A percentile compares a stretch with the other conserved stretches of the same genome.
These are phyloP conservation scores for Sphagnum magellanicum DNA, from an alignment of 228 moss, liverwort and hornwort species.

Conservation along the genomic window DNA sequence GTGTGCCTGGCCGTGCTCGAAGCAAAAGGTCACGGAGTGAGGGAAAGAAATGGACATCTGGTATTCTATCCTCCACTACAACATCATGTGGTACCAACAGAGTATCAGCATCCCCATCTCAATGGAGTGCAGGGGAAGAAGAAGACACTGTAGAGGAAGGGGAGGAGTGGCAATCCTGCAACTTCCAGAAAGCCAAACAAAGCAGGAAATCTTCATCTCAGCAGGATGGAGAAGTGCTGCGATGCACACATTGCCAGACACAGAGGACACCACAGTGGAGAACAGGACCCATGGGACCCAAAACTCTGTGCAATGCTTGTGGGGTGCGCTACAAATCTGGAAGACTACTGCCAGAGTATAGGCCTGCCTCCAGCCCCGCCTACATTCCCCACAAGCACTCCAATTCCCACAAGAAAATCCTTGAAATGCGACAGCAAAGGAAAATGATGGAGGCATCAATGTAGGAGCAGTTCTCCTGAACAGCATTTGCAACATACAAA, in stretches of 20 bases:
- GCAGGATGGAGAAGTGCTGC: slow-evolving; percentile 67
- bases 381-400: slow-evolving; percentile 80
- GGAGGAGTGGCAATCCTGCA: slow-evolving; percentile 31
- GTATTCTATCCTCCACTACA: slow-evolving; percentile 47
- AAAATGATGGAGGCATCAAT: slow-evolving; percentile 17
- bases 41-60: slow-evolving; percentile 70
- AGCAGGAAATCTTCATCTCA: slow-evolving; percentile 31
- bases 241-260: slow-evolving; percentile 79
- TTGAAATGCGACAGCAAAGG: slow-evolving; percentile 83
- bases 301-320: slow-evolving; percentile 88
- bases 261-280: slow-evolving; percentile 95
- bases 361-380: slow-evolving; percentile 79
- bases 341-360: slow-evolving; percentile 77
- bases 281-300: slow-evolving; percentile 90
- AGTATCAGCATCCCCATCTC: slow-evolving; percentile 51
- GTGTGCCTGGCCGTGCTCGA: slow-evolving; percentile 75
- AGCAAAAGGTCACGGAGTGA: slow-evolving; percentile 79
- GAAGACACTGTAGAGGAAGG: slow-evolving; percentile 14
- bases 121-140: slow-evolving; percentile 33
- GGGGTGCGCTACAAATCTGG: slow-evolving; percentile 95
- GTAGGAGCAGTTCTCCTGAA: no score
- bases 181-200: slow-evolving; percentile 28
- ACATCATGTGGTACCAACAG: slow-evolving; percentile 4
- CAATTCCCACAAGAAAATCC: slow-evolving; percentile 89
- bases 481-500: no score